phyloP scores from a whole-genome alignment of 345 rosid species.

The Arabis alpina region DNA sequence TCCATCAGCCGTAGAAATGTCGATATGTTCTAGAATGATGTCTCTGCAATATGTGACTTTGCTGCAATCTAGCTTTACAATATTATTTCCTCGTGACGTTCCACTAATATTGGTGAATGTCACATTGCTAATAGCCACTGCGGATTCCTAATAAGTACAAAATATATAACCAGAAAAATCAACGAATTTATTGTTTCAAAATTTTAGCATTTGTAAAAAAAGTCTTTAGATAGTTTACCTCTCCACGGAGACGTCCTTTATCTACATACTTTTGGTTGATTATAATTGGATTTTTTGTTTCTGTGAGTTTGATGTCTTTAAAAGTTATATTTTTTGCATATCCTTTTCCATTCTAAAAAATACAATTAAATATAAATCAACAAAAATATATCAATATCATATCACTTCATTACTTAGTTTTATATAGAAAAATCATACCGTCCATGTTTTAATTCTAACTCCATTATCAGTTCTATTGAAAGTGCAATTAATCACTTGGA shows the following conservation, averaged over 20 bases:
- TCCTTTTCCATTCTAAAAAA: conserved; percentile 35
- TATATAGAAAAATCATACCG: conserved; percentile 37
- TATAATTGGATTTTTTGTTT: conserved; percentile 36
- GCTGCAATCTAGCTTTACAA: conserved; percentile 34
- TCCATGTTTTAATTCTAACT: conserved; percentile 65
- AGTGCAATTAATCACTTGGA: conserved; percentile 47
- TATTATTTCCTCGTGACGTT: not conserved
- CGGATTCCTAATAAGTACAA: conserved; percentile 23
- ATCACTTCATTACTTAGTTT: not conserved
- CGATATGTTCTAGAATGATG: conserved; percentile 15
- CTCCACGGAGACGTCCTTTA: conserved; percentile 7
- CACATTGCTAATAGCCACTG: conserved; percentile 40
- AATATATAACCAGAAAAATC: not conserved
- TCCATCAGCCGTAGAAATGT: conserved; percentile 32
- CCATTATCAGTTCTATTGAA: conserved; percentile 50
- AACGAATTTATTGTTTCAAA: not conserved
- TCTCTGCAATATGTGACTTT: conserved; percentile 21
- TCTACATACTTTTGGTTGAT: conserved; percentile 30
- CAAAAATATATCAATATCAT: not conserved
- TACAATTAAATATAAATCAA: not conserved
- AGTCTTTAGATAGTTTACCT: conserved; percentile 14
- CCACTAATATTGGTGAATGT: conserved; percentile 24
- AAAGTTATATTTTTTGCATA: conserved; percentile 29
- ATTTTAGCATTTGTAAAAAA: not conserved
- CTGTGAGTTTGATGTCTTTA: not conserved